Percentiles rank a stretch among this genome's conserved stretches.
phyloP scores from a whole-genome alignment of 345 rosid species.

The Rhizophora mangle region DNA sequence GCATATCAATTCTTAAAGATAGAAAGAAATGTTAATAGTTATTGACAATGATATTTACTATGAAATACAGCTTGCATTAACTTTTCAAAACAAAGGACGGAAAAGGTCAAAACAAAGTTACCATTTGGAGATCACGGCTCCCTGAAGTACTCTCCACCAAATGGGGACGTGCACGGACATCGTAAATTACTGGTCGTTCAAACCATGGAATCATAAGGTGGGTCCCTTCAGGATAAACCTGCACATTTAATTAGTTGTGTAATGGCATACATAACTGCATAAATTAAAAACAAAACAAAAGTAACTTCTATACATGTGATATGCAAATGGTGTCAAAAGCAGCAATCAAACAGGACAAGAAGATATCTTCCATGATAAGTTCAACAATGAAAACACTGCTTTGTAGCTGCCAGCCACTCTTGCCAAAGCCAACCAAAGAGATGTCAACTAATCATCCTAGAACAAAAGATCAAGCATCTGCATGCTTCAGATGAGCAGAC shows the following conservation, averaged over 20 bases:
- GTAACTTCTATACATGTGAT: neutral
- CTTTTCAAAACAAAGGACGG: no score
- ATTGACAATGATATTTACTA: neutral
- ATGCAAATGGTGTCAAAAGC: neutral
- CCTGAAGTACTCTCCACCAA: conserved; percentile 16
- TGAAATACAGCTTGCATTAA: no score
- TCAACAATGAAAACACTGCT: no score
- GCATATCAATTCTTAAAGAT: no score
- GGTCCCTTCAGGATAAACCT: conserved; percentile 96
- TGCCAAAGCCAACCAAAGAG: neutral
- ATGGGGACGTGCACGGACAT: conserved; percentile 31
- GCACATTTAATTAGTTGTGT: conserved; percentile 8
- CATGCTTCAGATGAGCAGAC: neutral
- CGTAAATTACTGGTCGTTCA: conserved; percentile 87
- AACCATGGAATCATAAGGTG: conserved; percentile 90
- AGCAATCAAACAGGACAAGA: neutral
- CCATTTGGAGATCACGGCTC: conserved; percentile 20
- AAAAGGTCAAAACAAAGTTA: neutral
- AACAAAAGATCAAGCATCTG: neutral
- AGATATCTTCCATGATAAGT: no score
- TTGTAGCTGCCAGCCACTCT: neutral
- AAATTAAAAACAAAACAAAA: neutral
- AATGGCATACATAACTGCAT: neutral
- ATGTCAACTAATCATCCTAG: neutral
- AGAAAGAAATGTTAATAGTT: no score